A percentile compares a stretch with the other conserved stretches of the same genome.
phyloP scores from a whole-genome alignment of 805 yeast species.

The Yamadazyma tumulicola region DNA sequence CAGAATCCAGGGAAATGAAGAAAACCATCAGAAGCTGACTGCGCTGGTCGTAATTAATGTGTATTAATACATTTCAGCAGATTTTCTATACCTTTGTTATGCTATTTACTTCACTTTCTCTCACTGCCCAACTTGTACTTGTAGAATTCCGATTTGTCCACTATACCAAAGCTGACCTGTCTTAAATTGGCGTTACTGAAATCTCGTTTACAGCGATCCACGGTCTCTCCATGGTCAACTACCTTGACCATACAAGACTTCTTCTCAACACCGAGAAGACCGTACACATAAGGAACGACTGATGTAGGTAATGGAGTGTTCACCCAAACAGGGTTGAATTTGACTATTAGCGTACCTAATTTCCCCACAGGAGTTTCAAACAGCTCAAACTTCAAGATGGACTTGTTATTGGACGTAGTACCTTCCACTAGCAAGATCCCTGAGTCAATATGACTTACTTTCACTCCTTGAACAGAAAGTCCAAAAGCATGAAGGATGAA shows the following conservation, averaged over 20 bases:
- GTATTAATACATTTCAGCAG: neutral
- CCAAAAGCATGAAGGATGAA: slow-evolving; percentile 25
- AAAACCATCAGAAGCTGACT: no score
- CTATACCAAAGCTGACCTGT: slow-evolving; percentile 26
- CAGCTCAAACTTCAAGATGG: slow-evolving; percentile 56
- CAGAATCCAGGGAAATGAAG: no score
- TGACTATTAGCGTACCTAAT: slow-evolving; percentile 36
- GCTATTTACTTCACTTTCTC: slow-evolving; percentile 8
- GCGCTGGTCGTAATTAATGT: slow-evolving; percentile 2
- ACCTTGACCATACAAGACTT: slow-evolving; percentile 26
- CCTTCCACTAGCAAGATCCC: slow-evolving; percentile 66
- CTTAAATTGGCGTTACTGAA: slow-evolving; percentile 33
- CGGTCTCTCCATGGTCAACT: slow-evolving; percentile 18
- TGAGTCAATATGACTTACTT: slow-evolving; percentile 15
- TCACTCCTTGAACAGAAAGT: neutral
- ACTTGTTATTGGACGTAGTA: slow-evolving; percentile 79
- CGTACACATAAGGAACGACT: slow-evolving; percentile 3
- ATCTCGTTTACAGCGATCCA: slow-evolving; percentile 17
- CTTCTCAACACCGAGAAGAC: slow-evolving; percentile 7
- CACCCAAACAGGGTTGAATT: slow-evolving; percentile 32
- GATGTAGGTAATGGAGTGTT: slow-evolving; percentile 34
- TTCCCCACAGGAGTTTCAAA: slow-evolving; percentile 17
- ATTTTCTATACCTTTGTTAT: neutral
- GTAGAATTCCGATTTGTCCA: slow-evolving; percentile 28
- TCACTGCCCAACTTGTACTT: slow-evolving; percentile 14